These are phyloP conservation scores for Deuterostichococcus epilithicus DNA, from an alignment of 139 green algal species.

Conservation along the genomic window DNA sequence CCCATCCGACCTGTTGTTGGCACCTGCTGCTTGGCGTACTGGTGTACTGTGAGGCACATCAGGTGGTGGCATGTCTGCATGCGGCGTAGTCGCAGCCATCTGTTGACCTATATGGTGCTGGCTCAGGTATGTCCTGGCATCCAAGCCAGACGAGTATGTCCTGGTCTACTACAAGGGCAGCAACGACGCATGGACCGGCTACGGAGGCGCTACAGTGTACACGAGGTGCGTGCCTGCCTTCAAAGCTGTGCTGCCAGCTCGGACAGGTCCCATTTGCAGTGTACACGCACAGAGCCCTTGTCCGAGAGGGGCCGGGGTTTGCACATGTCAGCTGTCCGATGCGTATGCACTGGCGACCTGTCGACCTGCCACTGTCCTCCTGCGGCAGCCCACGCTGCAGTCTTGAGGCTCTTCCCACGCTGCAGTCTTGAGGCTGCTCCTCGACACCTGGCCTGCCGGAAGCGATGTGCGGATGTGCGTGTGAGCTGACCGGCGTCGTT, in stretches of 20 bases:
- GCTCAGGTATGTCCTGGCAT: constrained; percentile 79
- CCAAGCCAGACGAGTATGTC: constrained; percentile 68
- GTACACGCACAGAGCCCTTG: not conserved
- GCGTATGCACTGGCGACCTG: too few relatives aligned
- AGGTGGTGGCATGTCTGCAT: too few relatives aligned
- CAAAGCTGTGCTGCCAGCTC: not conserved
- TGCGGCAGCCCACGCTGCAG: not conserved
- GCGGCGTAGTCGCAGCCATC: too few relatives aligned
- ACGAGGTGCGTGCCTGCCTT: constrained; percentile 15
- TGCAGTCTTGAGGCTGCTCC: too few relatives aligned
- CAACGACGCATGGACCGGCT: constrained; percentile 87
- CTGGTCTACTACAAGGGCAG: constrained; percentile 82
- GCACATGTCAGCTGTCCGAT: too few relatives aligned
- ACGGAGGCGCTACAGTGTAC: constrained; percentile 76
- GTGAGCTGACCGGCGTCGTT: too few relatives aligned
- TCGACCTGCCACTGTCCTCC: too few relatives aligned
- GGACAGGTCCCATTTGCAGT: not conserved
- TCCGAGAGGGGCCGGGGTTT: not conserved
- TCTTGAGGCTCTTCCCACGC: too few relatives aligned
- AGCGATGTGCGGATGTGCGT: too few relatives aligned
- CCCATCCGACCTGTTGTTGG: too few relatives aligned
- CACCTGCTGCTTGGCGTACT: not conserved
- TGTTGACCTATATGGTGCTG: constrained; percentile 60
- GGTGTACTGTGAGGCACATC: too few relatives aligned
- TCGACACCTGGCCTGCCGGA: too few relatives aligned